Base-by-base conservation (phyloP, 768 basidiomycete genomes). In the Albatrellus ellisii region DNA sequence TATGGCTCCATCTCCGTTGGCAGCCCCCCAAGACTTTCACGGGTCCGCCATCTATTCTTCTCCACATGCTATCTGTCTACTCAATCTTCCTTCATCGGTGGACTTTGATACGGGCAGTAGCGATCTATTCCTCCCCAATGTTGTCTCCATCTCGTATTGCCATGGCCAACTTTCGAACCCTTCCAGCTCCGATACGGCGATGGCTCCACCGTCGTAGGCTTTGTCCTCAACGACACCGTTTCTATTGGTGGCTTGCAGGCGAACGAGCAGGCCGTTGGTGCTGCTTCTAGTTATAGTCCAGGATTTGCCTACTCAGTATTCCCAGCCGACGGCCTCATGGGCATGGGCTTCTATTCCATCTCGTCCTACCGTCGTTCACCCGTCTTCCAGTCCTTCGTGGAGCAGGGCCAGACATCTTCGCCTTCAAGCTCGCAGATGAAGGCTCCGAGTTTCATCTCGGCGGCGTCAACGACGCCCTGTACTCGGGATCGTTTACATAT, bases 221-320 rank as follows among this genome's bases (percentile, higher is more conserved):
- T 54, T 6, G 59, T 63, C 33, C 72, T 63, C 49, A 57, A 45
- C 20, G 72, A 73, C 51, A 58, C 55, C n/a, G 66, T 73, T 26
- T 50, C 51, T 41, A 50, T 74, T 21, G 65, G 54, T 4, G 63
- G 63, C 14, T 39, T 56, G 14, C 42, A 62, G 52, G 69, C 65
- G 6, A 50, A 46, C 3, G 51, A 52, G 29, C 73, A 73, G 52
- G 58, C 57, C 3, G 48, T 75, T 12, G 70, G 69, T 10, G 62
- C 63, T 17, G 70, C 72, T 18, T 59, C 53, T 11, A 52, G 50
- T 2, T 68, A 67, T 39, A 65, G 64, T 11, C 7, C 49, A 4
- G 56, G 55, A 7, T 49, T 70, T 44, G 7, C 49, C 32, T 34
- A 6, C 7, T 43, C 43, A 9, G 29, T 46, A 12, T 65, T 62